phyloP scores from a whole-genome alignment of 768 basidiomycete genomes.

The Phylloporus sp. region DNA sequence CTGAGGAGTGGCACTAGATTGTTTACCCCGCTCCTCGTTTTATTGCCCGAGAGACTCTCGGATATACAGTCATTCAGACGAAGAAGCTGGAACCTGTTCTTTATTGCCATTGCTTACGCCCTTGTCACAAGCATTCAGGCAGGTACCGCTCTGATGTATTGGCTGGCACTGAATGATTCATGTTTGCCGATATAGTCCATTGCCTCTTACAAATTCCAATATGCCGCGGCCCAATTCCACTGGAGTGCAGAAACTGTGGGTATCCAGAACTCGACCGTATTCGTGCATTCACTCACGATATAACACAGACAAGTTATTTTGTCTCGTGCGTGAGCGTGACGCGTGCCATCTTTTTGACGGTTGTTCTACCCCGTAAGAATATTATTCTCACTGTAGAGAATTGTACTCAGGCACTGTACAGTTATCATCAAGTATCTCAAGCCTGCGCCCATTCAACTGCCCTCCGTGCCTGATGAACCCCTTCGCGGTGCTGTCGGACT shows the following conservation, averaged over 20 bases:
- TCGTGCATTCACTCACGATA: not conserved
- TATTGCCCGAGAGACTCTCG: conserved; percentile 43
- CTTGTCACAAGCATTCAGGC: conserved; percentile 43
- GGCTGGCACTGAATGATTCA: not conserved
- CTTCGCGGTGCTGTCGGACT: not conserved
- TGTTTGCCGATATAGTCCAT: conserved; percentile 44
- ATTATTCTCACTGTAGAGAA: not conserved
- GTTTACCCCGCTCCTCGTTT: conserved; percentile 66
- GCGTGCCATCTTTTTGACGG: conserved; percentile 52
- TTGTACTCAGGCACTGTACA: conserved; percentile 21
- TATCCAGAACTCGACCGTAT: not conserved
- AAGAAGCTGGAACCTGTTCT: conserved; percentile 56
- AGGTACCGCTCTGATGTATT: conserved; percentile 23
- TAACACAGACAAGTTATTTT: conserved; percentile 66
- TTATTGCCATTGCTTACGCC: conserved; percentile 52
- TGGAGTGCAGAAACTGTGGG: conserved; percentile 66
- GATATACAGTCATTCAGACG: conserved; percentile 38
- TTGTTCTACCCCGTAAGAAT: conserved; percentile 58
- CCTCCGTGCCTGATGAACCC: conserved; percentile 17
- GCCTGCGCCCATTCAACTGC: conserved; percentile 30
- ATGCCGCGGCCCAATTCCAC: conserved; percentile 53
- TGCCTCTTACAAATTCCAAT: conserved; percentile 58
- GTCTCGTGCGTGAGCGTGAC: conserved; percentile 50
- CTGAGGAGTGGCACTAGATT: conserved; percentile 53
- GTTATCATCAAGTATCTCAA: conserved; percentile 55